Evolutionary conservation across 23 red algal species (phyloP), one percentile per base, ranked within the genome.

Genomic region (Gracilaria vermiculophylla): DNA sequence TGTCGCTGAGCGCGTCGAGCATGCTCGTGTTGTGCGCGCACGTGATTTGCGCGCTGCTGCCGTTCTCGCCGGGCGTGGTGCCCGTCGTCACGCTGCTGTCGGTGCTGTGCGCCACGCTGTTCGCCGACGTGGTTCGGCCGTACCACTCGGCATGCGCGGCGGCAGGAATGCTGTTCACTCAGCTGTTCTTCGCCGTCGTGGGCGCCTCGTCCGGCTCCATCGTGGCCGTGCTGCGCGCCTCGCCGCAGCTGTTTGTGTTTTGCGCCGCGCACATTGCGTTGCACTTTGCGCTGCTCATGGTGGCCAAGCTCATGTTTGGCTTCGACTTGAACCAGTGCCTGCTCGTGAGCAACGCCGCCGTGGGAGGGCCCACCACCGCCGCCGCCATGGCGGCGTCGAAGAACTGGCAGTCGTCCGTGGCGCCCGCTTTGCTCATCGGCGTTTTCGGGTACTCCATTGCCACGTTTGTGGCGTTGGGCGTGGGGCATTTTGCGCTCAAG

Each of bases 361-460:
- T 97, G 33, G 94, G 94, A 40, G 94, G 94, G 9, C 94, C 94
- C 16, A 93, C 88, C 12, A 97, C 94, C 0, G 94, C 94, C 10
- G 94, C 94, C 4, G 94, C 72, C 9, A 97, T 97, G 94, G 94
- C 94, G 6, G 71, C 25, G 20, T 67, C 81, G 12, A 87, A 85
- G 58, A 37, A 76, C 11, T 97, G 94, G 94, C 43, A 54, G 28
- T 0, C 40, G 16, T 76, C 93, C 1, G 49, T 97, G 7, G 77
- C 91, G 27, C 94, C 94, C 16, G 80, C 74, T 32, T 36, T 97
- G 69, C 89, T 97, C 6, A 65, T 97, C 12, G 94, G 94, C 17
- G 89, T 96, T 32, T 88, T 90, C 61, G 94, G 94, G 8, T 96
- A 96, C 41, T 75, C 76, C 16, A 87, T 84, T n/a, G 94, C 87